These are phyloP conservation scores for Calonectria pteridis DNA, from an alignment of 2,329 filamentous ascomycete genomes.

Conservation along the genomic window DNA sequence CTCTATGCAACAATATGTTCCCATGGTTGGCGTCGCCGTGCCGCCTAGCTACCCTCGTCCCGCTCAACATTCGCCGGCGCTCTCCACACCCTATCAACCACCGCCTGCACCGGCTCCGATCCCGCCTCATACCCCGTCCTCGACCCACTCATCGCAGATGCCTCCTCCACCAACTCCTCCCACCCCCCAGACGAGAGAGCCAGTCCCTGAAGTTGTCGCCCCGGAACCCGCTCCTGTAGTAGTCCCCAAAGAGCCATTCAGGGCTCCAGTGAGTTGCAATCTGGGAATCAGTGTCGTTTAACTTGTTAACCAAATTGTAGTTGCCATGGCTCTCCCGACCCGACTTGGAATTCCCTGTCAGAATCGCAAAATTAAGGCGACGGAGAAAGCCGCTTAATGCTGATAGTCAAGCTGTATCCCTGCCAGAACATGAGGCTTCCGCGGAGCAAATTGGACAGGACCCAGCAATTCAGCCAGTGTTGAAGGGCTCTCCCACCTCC, in stretches of 20 bases:
- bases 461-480: constrained; percentile 33
- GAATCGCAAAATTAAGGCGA: constrained; percentile 52
- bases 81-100: constrained; percentile 70
- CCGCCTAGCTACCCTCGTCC: constrained; percentile 63
- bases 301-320: constrained; percentile 48
- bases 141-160: constrained; percentile 61
- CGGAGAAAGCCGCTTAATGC: constrained; percentile 57
- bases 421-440: constrained; percentile 54
- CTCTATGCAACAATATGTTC: constrained; percentile 67
- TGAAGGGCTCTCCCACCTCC: constrained; percentile 30
- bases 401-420: constrained; percentile 55
- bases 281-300: not conserved
- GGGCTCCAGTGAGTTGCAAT: constrained; percentile 59
- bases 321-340: constrained; percentile 70
- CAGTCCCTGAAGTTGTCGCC: constrained; percentile 42
- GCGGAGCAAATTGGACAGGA: constrained; percentile 40
- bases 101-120: constrained; percentile 58
- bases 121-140: constrained; percentile 65
- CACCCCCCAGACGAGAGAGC: constrained; percentile 55
- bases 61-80: constrained; percentile 64
- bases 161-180: constrained; percentile 61
- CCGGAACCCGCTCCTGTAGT: constrained; percentile 42
- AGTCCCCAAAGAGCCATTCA: constrained; percentile 53
- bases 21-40: constrained; percentile 61
- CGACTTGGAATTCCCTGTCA: constrained; percentile 63